These are phyloP conservation scores for Spergularia marina DNA, from an alignment of 148 eudicot species.

Conservation along the genomic window DNA sequence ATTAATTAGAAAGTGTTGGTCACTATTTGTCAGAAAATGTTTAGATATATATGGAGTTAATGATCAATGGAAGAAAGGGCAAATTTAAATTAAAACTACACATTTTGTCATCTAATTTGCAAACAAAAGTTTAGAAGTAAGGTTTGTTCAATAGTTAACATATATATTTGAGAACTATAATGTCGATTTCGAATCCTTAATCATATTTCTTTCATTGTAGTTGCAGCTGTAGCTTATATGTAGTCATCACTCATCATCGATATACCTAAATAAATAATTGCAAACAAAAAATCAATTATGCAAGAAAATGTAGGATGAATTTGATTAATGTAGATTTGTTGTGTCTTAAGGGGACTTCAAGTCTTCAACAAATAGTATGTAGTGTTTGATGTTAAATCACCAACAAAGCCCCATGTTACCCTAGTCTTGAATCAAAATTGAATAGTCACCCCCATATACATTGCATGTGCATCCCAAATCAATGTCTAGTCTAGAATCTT, in stretches of 20 bases:
- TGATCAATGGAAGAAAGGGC: neutral
- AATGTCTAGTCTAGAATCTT: constrained; percentile 24
- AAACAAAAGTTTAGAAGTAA: neutral
- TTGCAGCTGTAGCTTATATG: too few species aligned
- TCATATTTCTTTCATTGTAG: too few species aligned
- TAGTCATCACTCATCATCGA: too few species aligned
- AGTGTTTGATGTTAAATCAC: constrained; percentile 1
- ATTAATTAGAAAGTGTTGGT: constrained; percentile 10
- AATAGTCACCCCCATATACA: neutral
- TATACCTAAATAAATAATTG: too few species aligned
- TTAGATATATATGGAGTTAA: neutral
- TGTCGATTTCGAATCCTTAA: too few species aligned
- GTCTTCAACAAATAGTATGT: neutral
- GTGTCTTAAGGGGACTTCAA: neutral
- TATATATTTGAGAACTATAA: too few species aligned
- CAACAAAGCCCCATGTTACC: constrained; percentile 24
- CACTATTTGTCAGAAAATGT: constrained; percentile 10
- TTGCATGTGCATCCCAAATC: constrained; percentile 33
- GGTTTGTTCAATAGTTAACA: too few species aligned
- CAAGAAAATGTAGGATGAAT: neutral
- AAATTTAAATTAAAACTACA: neutral
- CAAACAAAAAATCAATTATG: neutral
- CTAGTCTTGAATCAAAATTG: constrained; percentile 3
- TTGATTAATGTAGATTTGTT: constrained; percentile 8
- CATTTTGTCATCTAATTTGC: constrained; percentile 1